Evolutionary conservation across 2,329 filamentous ascomycete genomes (phyloP).

Genomic region (Beauveria caledonica): DNA sequence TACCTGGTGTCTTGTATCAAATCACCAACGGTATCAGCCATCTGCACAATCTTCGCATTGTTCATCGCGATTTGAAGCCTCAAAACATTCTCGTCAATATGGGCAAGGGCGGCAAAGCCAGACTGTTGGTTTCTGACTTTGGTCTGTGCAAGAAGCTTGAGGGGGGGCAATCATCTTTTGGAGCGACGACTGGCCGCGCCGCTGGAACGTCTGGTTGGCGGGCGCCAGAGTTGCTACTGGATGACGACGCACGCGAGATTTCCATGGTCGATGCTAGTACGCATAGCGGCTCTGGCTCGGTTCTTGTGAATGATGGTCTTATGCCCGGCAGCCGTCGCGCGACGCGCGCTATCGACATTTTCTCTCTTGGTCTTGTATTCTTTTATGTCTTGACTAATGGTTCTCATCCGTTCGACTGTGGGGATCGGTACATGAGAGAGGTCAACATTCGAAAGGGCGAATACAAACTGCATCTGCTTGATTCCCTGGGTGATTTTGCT

Average conservation of each 20-base stretch:
- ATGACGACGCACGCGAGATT: conserved; percentile 56
- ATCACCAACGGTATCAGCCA: conserved; percentile 85
- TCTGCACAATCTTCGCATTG: conserved; percentile 84
- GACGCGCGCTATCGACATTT: conserved; percentile 94
- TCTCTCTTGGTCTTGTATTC: conserved; percentile 95
- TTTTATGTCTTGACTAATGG: conserved; percentile 96
- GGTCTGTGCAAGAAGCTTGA: conserved; percentile 96
- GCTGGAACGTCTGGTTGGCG: conserved; percentile 95
- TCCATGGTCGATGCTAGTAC: conserved; percentile 43
- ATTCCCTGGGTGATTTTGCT: conserved; percentile 72
- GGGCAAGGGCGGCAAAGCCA: conserved; percentile 60
- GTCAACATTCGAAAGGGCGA: conserved; percentile 93
- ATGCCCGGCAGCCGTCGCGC: conserved; percentile 62
- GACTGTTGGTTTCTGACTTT: conserved; percentile 95
- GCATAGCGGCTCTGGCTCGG: conserved; percentile 53
- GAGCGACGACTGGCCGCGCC: conserved; percentile 87
- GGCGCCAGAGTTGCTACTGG: conserved; percentile 82
- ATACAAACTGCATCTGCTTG: conserved; percentile 62
- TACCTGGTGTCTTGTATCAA: conserved; percentile 76
- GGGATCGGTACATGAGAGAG: conserved; percentile 90
- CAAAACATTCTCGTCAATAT: conserved; percentile 90
- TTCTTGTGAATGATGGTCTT: conserved; percentile 49
- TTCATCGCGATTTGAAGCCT: conserved; percentile 93
- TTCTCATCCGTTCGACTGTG: conserved; percentile 86
- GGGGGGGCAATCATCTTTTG: conserved; percentile 87